Base-by-base conservation (phyloP, 495 filamentous ascomycete species). In the Aspergillus sclerotioniger region DNA sequence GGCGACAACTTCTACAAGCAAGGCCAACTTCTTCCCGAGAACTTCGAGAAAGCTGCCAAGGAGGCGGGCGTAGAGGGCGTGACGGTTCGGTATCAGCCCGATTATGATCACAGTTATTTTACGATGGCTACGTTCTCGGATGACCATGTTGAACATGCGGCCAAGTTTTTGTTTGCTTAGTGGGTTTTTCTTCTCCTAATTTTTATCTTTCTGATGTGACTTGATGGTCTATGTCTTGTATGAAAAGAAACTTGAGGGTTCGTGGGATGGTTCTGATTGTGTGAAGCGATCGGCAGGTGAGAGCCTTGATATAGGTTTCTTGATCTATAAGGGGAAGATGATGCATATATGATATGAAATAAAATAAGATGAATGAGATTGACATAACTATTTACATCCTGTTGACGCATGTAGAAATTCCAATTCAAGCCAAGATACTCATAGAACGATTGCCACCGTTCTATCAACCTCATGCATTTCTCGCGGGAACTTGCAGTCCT, bases 61-160 rank as follows among this genome's bases (percentile, higher is more conserved):
- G 86, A 88, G 61, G 79, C 81, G 7, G 91, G 89, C 0, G 80
- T 89, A 44, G 71, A 77, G 48, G 83, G 84, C 39, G 82, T 87
- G 21, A 82, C 82, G 47, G 68, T 97, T 59, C 80, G 94, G 65
- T 94, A 92, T 78, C 93, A 96, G 75, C 67, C 90, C 67, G 92
- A 85, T 51, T 98, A 98, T 69, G 95, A 98, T 72, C 94, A 98
- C 71, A 95, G 90, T 53, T 98, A 98, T 71, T 97, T 82, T 73
- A 96, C 94, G 65, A 93, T 98, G 77, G 84, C 93, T 29, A 84
- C 79, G 10, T 98, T 98, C 73, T 81, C 88, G 49, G 87, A 87
- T 63, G 92, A 98, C 61, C 94, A 98, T 79, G 80, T 98, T 51
- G 85, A 88, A 53, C 91, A 94, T 71, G 91, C 91, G 54, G 92